These are phyloP conservation scores for Lachnellula suecica DNA, from an alignment of 2,329 filamentous ascomycete species.

Conservation along the genomic window DNA sequence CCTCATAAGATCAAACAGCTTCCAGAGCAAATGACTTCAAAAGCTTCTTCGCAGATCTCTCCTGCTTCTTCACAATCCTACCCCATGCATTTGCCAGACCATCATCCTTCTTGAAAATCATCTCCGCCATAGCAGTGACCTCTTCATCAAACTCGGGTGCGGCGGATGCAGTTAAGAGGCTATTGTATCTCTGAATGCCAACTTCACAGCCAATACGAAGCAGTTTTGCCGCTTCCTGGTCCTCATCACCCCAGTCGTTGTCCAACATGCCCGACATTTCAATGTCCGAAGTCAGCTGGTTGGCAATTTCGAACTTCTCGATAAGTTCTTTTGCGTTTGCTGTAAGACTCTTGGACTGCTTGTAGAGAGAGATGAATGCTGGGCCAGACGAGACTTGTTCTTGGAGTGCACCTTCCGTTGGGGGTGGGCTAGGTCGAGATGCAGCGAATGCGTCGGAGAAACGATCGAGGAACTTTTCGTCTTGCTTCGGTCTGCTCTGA, in stretches of 20 bases:
- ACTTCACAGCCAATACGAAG: constrained; percentile 20
- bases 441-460: constrained; percentile 21
- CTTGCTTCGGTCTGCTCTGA: constrained; percentile 15
- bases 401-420: not conserved
- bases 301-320: constrained; percentile 16
- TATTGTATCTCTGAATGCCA: constrained; percentile 21
- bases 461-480: constrained; percentile 17
- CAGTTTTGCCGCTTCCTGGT: constrained; percentile 7
- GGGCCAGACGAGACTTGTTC: not conserved
- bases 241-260: constrained; percentile 20
- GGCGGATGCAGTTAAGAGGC: constrained; percentile 6
- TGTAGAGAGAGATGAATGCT: constrained; percentile 18
- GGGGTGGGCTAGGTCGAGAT: constrained; percentile 16
- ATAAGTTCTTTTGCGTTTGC: constrained; percentile 15
- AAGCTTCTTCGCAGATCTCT: constrained; percentile 22
- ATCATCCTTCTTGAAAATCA: not conserved
- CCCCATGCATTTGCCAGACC: constrained; percentile 18
- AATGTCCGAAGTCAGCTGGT: constrained; percentile 9
- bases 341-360: constrained; percentile 13
- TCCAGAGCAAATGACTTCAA: constrained; percentile 11
- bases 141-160: constrained; percentile 7
- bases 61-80: constrained; percentile 20
- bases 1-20: not conserved
- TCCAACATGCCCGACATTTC: constrained; percentile 8
- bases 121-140: constrained; percentile 4